Evolutionary conservation across 148 eudicot genomes (phyloP), one percentile per base, ranked within the genome.

Genomic region (Camellia japonica): DNA sequence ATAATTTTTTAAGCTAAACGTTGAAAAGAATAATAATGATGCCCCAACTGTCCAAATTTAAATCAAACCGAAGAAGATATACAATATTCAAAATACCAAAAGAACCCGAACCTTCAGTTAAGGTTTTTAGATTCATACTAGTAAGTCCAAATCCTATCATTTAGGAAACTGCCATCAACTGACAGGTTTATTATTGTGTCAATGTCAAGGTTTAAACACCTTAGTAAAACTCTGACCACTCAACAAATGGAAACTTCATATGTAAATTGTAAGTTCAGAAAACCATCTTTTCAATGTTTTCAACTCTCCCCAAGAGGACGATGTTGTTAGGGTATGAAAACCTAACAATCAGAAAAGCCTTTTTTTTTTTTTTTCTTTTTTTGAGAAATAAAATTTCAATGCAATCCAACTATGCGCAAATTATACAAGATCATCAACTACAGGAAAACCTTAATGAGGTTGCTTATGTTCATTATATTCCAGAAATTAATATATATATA

Each of bases 211-310:
- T 56, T 38, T 54, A 56, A 55, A 14, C 23, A 72, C 75, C 59
- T 56, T 54, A 64, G 13, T 41, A 41, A 58, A 56, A 16, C n/a
- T 54, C 14, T 10, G 60, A 2, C 76, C 19, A 30, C 76, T 56
- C 64, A 38, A 43, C 18, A 73, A 56, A 56, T 7, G 6, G 49
- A 56, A 30, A 30, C 6, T 55, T 13, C 20, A 73, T 7, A 51
- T 51, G 52, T 15, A 16, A 19, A 49, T 41, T 71, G 1, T 30
- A 49, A n/a, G 42, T 49, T 51, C 59, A 30, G 38, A 51, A 19
- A 72, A 23, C 75, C 75, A 72, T 20, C 18, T 72, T 72, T 52
- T 52, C 59, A 12, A 19, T 52, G 41, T 52, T 72, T 72, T 18
- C 60, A 7, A 15, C 6, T 52, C 47, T 72, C 43, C 75, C 49